Base-by-base conservation (phyloP, 1,139 yeast genomes). In the Magnusiomyces fungicola region DNA sequence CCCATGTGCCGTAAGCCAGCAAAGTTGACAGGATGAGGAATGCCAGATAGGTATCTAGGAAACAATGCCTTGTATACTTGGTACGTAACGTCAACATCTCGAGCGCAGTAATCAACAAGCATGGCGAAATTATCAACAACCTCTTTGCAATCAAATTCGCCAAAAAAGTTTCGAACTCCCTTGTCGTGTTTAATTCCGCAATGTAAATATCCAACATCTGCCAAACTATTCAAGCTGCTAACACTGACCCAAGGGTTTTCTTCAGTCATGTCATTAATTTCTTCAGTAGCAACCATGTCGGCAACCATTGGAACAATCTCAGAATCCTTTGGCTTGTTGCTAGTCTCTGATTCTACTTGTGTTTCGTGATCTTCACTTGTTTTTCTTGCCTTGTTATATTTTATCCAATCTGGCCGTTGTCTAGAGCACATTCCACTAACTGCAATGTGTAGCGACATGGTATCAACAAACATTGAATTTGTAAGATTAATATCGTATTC, bases 1-100 rank as follows among this genome's bases (percentile, higher is more conserved):
- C 90, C 83, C 62, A 94, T 71, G 54, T 81, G 83, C 55, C 84
- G 74, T 50, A 92, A 69, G 0, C 96, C 97, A 1, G 95, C 92
- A 70, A 92, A 85, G 23, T 95, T 87, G 1, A 90, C 96, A 0
- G 98, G 97, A 65, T 94, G 98, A 0, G 97, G 96, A 32, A 90
- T 80, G 48, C 80, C 76, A 29, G 69, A 60, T 38, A 78, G 67
- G 61, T 86, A 94, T 32, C 71, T 69, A 0, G 96, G 96, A 45
- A 83, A 77, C 0, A 89, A 76, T 53, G 78, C 79, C 50, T 75
- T 71, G 55, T 84, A 80, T 0, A 92, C 90, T 53, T 71, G 69
- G 60, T 75, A 84, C 0, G 98, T 92, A 1, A 83, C 82, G 2
- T 69, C 69, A 0, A 89, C 96, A 68, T 94, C 99, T 14, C 69